Evolutionary conservation across 805 yeast genomes (phyloP), one percentile per base, ranked within the genome.

Genomic region (Blastobotrys muscicola): DNA sequence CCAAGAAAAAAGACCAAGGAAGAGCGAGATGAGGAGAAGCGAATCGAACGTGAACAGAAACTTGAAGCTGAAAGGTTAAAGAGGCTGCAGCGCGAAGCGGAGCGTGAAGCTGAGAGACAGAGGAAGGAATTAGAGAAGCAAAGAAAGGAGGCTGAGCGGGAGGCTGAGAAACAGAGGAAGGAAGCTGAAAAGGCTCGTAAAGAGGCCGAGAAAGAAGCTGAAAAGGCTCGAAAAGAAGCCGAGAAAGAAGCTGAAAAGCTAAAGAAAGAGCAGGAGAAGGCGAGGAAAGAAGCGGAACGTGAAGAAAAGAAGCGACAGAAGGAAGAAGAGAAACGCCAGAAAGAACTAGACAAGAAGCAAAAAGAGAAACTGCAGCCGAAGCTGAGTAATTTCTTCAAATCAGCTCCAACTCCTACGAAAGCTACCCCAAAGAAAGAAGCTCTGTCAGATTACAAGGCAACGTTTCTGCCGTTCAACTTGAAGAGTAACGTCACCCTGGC

Each of bases 401-500:
- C 26, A 6, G 6, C 26, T 20, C 26, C 26, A 6, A 20, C 26
- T 20, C 26, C 26, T 37, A 41, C 39, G 41, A 42, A 51, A 46
- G 33, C 42, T 45, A 20, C 26, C 6, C 26, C 26, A 20, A 38
- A 8, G 36, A 41, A 36, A 23, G 40, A 44, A 10, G 38, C 35
- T 3, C 31, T 39, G 9, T 54, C 53, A 2, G 62, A 53, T 34
- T 61, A 52, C 46, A 47, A 50, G 30, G 29, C 33, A 9, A 31
- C 38, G 3, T 55, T 61, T 30, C 47, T 58, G 26, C 63, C 63
- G 2, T 61, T 56, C 38, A 55, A 51, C 31, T 45, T 53, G 36
- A 56, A 57, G 40, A 23, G 50, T 2, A 49, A 45, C 30, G 50
- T 52, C 3, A 45, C 47, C 12, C 20, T 33, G 4, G 43, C 23